Evolutionary conservation across 176 grass and related monocot species (phyloP), one percentile per base, ranked within the genome.

Genomic region (Rhynchospora pubera): DNA sequence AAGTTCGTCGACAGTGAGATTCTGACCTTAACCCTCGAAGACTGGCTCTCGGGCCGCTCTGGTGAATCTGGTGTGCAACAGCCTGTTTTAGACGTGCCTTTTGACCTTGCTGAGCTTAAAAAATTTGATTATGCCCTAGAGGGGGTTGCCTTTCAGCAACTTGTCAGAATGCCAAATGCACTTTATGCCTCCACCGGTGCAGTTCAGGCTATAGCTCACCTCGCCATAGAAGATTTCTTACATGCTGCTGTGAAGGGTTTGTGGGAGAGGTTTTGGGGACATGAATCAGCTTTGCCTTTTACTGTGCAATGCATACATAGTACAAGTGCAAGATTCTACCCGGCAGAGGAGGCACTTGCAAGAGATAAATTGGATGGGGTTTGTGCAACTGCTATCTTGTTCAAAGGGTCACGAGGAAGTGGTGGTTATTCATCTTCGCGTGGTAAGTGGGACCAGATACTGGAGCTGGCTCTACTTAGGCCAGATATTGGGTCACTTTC

Each of bases 361-460:
- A 91, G 85, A 13, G 91, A 87, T 11, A 98, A 93, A 78, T 89
- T 98, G 16, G 96, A 91, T 73, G 96, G 92, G 56, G 86, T 94
- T 57, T 98, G 96, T 65, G 96, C 96, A 3, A 93, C 92, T 0
- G 89, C 96, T 68, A 77, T 95, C 53, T 87, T 98, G 32, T 83
- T 87, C 43, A 98, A 94, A 82, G 92, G 79, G 62, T 91, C 34
- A 4, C 88, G 83, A 79, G 16, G 39, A 55, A 77, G 72, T 56
- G 55, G 72, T 56, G 72, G 48, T 34, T 52, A 24, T 14, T 82
- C 79, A 59, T 82, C 79, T 77, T 91, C 87, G 22, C 87, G 86
- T 84, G 96, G 96, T 39, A 99, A 89, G 69, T 99, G 92, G 96
- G 96, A 99, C 83, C 89, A 99, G 34, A 99, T 99, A 78, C 60